Evolutionary conservation across 2,329 filamentous ascomycete genomes (phyloP), one percentile per base, ranked within the genome.

Genomic region (Trichoderma sp.): DNA sequence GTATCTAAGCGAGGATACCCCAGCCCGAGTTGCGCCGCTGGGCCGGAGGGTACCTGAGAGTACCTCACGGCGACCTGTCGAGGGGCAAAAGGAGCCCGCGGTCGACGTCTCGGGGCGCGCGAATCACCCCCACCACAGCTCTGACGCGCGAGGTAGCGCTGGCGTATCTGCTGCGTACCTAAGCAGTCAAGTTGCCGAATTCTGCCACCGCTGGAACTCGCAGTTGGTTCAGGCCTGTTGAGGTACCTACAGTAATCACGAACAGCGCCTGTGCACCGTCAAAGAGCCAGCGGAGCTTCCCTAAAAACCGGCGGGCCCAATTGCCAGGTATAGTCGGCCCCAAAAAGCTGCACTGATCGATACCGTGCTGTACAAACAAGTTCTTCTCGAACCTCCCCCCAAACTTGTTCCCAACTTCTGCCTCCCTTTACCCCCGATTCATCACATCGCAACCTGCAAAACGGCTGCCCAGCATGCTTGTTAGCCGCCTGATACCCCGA

Each of bases 401-500:
- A 48, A 58, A 51, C 59, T n/a, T 39, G 34, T 39, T 7, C 30
- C 45, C n/a, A 34, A 55, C 59, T 47, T 39, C 34, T 39, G 34
- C 28, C 45, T 48, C 12, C 48, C 12, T 45, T 43, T 26, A 47
- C 59, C 12, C 39, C 28, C 59, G 57, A 48, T 56, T 56, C 70
- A 72, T 75, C 41, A 56, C 10, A 56, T 6, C 39, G 17, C 48
- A 44, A 39, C 61, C 34, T 50, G 21, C 21, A 44, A 50, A 50
- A 63, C 50, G 64, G 69, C 68, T 69, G 69, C 69, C 72, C 76
- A 84, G 72, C 67, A 89, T 89, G 86, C 78, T 88, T 75, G 79
- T 84, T 69, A 84, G 81, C 75, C 84, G 85, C 75, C 81, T 87
- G 82, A 82, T 87, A 82, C 81, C 83, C 71, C 82, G 85, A 76